Percentiles rank a stretch among this genome's conserved stretches.
Evolutionary conservation across 176 grass and related monocot species (phyloP).

Genomic region (Raddia distichophylla): DNA sequence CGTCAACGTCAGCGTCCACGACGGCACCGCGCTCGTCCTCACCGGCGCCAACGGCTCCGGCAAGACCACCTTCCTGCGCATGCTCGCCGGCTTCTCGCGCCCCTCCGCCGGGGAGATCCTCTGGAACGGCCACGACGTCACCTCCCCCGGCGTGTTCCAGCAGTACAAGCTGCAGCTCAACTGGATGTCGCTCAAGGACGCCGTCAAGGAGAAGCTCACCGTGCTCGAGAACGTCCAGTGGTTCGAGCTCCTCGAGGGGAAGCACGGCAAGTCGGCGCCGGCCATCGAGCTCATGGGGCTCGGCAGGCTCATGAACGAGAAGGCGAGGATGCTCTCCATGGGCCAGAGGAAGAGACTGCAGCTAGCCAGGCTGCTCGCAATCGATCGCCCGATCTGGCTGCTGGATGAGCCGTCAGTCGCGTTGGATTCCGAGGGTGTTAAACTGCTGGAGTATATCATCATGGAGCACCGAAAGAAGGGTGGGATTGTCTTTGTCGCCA

Average conservation of each 20-base stretch:
- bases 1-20: conserved; percentile 83
- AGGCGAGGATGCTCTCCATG: conserved; percentile 95
- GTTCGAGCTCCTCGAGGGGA: conserved; percentile 96
- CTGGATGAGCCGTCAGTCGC: conserved; percentile 95
- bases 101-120: conserved; percentile 84
- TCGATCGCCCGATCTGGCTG: conserved; percentile 93
- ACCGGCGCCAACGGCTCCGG: conserved; percentile 93
- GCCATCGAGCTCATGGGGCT: conserved; percentile 94
- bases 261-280: conserved; percentile 54
- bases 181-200: conserved; percentile 88
- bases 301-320: conserved; percentile 85
- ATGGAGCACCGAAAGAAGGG: conserved; percentile 90
- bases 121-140: conserved; percentile 87
- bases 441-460: conserved; percentile 80
- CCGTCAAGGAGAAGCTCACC: conserved; percentile 79
- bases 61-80: conserved; percentile 87
- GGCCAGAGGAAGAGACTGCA: conserved; percentile 90
- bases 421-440: conserved; percentile 69
- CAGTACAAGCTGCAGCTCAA: conserved; percentile 96
- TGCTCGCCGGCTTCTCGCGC: conserved; percentile 86
- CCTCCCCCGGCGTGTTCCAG: conserved; percentile 82
- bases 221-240: conserved; percentile 95
- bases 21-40: conserved; percentile 79
- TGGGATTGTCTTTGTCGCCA: conserved; percentile 91
- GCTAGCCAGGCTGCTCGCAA: conserved; percentile 75